A percentile compares a stretch with the other conserved stretches of the same genome.
These are phyloP conservation scores for Limtongozyma cylindracea DNA, from an alignment of 805 yeast genomes.

Conservation along the genomic window DNA sequence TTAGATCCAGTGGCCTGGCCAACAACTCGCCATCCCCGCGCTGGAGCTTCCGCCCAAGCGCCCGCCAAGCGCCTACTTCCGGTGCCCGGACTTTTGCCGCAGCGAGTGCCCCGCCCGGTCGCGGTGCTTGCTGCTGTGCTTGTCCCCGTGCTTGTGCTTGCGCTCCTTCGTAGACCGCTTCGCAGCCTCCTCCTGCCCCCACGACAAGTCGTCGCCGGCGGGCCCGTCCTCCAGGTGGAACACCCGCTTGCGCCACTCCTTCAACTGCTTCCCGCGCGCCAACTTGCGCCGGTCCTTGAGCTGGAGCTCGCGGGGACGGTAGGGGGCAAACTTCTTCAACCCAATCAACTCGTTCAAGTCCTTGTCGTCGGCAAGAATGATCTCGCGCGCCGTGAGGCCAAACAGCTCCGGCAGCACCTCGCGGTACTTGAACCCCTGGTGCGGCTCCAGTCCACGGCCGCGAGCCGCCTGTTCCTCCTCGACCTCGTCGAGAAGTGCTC, in stretches of 20 bases:
- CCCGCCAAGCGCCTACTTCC: too few relatives aligned
- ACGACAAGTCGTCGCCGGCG: too few relatives aligned
- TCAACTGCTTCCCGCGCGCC: constrained; percentile 56
- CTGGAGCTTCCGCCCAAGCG: too few relatives aligned
- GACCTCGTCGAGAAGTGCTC: constrained; percentile 46
- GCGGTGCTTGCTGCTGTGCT: too few relatives aligned
- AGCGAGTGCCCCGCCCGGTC: too few relatives aligned
- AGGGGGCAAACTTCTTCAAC: constrained; percentile 82
- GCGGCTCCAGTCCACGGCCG: constrained; percentile 20
- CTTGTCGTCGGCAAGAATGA: constrained; percentile 70
- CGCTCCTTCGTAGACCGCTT: too few relatives aligned
- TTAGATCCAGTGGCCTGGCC: too few relatives aligned
- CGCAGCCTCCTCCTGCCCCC: too few relatives aligned
- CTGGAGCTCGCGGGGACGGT: constrained; percentile 48
- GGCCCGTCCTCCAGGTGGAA: constrained; percentile 38
- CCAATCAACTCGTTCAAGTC: constrained; percentile 71
- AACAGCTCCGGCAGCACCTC: constrained; percentile 89
- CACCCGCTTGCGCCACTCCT: constrained; percentile 75
- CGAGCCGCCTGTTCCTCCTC: constrained; percentile 37
- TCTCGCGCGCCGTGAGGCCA: constrained; percentile 71
- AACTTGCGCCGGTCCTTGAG: constrained; percentile 64
- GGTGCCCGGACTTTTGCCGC: too few relatives aligned
- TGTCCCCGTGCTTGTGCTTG: too few relatives aligned
- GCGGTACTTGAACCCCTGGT: constrained; percentile 53
- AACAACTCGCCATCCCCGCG: too few relatives aligned